phyloP scores from a whole-genome alignment of 129 eudicot genomes.

The Pulicaria dysenterica region DNA sequence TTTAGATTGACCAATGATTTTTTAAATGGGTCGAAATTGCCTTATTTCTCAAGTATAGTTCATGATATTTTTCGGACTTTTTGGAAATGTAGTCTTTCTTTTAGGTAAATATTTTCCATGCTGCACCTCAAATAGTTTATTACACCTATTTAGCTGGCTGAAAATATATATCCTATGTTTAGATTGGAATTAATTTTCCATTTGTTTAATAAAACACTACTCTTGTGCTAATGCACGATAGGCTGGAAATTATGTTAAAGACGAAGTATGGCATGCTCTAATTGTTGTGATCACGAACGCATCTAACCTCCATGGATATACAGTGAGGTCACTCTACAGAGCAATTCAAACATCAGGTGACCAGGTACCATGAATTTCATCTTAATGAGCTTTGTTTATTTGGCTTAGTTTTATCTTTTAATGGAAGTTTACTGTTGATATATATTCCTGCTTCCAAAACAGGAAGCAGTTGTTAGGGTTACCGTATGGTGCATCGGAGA shows the following conservation, averaged over 20 bases:
- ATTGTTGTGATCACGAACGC: slow-evolving; percentile 89
- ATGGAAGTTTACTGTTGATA: neutral
- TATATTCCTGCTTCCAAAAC: slow-evolving; percentile 29
- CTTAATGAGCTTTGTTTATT: slow-evolving; percentile 21
- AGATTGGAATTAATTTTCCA: neutral
- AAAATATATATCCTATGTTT: neutral
- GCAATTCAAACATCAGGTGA: slow-evolving; percentile 80
- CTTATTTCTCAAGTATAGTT: slow-evolving; percentile 8
- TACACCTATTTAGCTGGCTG: neutral
- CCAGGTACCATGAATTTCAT: slow-evolving; percentile 59
- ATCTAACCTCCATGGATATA: slow-evolving; percentile 85
- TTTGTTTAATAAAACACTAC: slow-evolving; percentile 34
- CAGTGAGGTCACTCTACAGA: slow-evolving; percentile 80
- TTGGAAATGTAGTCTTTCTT: slow-evolving; percentile 5
- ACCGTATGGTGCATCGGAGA: slow-evolving; percentile 99
- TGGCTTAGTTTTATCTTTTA: neutral
- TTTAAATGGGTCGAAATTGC: neutral
- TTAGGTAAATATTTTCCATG: slow-evolving; percentile 1
- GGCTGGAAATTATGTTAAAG: slow-evolving; percentile 96
- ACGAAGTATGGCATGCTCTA: slow-evolving; percentile 95
- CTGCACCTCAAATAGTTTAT: neutral
- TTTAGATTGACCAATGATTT: neutral
- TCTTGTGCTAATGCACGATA: slow-evolving; percentile 45
- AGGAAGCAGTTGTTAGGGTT: slow-evolving; percentile 94
- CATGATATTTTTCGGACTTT: neutral